Evolutionary conservation across 805 yeast genomes (phyloP), one percentile per base, ranked within the genome.

Genomic region (Suhomyces prunicola): DNA sequence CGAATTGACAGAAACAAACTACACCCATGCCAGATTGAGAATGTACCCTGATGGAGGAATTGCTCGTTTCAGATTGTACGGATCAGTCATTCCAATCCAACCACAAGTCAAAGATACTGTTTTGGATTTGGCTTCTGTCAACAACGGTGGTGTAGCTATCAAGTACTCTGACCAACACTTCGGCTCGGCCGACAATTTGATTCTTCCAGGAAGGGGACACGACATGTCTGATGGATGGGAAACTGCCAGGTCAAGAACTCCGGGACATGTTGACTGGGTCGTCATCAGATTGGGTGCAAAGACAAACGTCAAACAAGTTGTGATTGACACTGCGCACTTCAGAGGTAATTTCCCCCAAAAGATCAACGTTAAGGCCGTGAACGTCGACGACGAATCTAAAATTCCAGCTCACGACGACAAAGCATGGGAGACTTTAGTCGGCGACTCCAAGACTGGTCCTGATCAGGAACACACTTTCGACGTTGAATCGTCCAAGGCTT

Each of bases 221-320:
- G 97, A 93, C 70, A 93, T 93, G 98, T 84, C 94, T 48, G 98
- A 94, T 66, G 99, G 99, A 12, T 93, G 99, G 99, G 99, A 93
- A 69, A 93, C 99, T 23, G 83, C 82, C 62, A 83, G 99, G 68
- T 90, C 97, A 1, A 81, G 98, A 67, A 77, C 74, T 10, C 82
- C 85, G 4, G 91, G 89, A 44, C 98, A 93, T 68, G 84, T 82
- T 39, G 99, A 93, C 75, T 93, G 97, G 97, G 97, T 84, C 2
- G 81, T 90, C 50, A 81, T 93, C 54, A 83, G 86, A 60, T 79
- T 93, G 50, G 97, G 97, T 17, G 83, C 86, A 33, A 64, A 67
- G 44, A 77, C 90, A 3, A 76, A 76, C 13, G 76, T 90, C 50
- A 72, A 78, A 24, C 75, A 80, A 53, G 71, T 92, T 39, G 79